A percentile compares a stretch with the other conserved stretches of the same genome.
phyloP scores from a whole-genome alignment of 2,329 filamentous ascomycete genomes.

The Esteya vermicola region DNA sequence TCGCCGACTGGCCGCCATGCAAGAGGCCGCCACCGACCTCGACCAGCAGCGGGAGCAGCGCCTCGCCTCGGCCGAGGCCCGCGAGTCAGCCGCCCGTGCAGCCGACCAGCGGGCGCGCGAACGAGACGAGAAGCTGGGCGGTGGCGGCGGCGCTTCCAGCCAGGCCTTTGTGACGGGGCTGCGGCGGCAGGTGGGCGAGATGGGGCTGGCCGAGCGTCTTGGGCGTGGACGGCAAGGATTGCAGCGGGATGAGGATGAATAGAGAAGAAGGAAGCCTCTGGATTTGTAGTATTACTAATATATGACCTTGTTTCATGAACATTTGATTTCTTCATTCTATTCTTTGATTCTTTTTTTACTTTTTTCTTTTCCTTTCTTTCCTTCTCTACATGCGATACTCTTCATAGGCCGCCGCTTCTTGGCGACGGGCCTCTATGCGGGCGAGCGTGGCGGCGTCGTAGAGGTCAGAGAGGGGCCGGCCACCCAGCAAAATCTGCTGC shows the following conservation, averaged over 20 bases:
- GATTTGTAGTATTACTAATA: background rate
- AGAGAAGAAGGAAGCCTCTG: background rate
- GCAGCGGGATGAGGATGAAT: slow-evolving; percentile 29
- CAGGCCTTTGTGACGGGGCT: slow-evolving; percentile 48
- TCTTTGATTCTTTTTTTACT: too few relatives aligned
- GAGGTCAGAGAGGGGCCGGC: slow-evolving; percentile 52
- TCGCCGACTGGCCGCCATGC: slow-evolving; percentile 59
- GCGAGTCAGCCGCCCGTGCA: slow-evolving; percentile 49
- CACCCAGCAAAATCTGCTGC: slow-evolving; percentile 59
- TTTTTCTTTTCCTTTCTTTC: background rate
- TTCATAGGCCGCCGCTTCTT: slow-evolving; percentile 51
- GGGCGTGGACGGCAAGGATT: slow-evolving; percentile 31
- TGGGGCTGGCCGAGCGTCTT: slow-evolving; percentile 37
- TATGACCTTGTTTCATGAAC: background rate
- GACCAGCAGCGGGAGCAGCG: slow-evolving; percentile 57
- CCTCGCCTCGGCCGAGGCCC: slow-evolving; percentile 49
- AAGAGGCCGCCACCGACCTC: slow-evolving; percentile 52
- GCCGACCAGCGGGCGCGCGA: slow-evolving; percentile 51
- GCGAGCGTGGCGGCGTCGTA: slow-evolving; percentile 57
- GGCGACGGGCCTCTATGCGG: slow-evolving; percentile 50
- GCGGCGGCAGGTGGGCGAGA: slow-evolving; percentile 41
- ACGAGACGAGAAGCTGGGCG: slow-evolving; percentile 20
- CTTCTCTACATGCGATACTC: slow-evolving; percentile 22
- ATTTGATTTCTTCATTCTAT: background rate
- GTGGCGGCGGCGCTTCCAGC: too few relatives aligned